Evolutionary conservation across 352 stramenopile species (phyloP).

Genomic region (Peronospora destructor): DNA sequence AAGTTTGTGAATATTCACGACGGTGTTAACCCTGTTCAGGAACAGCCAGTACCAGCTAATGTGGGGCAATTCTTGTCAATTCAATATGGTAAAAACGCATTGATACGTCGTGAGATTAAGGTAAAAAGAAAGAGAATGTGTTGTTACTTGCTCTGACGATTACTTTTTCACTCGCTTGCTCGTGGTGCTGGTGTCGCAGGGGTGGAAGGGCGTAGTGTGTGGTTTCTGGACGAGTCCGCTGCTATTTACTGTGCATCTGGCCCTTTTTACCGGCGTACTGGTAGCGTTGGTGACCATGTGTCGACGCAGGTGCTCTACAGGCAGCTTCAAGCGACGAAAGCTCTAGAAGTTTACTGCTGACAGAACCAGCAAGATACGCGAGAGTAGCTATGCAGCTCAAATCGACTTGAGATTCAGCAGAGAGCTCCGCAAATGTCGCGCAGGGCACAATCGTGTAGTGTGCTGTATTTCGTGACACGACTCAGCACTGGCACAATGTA

Average conservation of each 20-base stretch:
- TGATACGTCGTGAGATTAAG: conserved; percentile 69
- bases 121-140: conserved; percentile 20
- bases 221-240: conserved; percentile 67
- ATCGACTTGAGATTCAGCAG: too few relatives aligned
- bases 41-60: conserved; percentile 46
- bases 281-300: conserved; percentile 34
- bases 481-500: too few relatives aligned
- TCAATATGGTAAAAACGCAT: conserved; percentile 52
- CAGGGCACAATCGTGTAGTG: too few relatives aligned
- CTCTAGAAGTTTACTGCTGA: conserved; percentile 17
- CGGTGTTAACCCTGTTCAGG: conserved; percentile 35
- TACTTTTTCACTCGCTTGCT: background rate
- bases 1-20: conserved; percentile 42
- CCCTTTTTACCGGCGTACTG: conserved; percentile 33
- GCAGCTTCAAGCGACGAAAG: conserved; percentile 40
- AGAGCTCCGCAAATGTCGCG: too few relatives aligned
- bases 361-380: background rate
- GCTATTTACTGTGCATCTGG: conserved; percentile 52
- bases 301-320: conserved; percentile 24
- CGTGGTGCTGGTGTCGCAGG: conserved; percentile 27
- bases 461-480: too few relatives aligned
- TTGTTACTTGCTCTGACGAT: background rate
- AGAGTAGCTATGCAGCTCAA: background rate
- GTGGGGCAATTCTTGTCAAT: conserved; percentile 60
- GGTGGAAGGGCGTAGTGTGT: conserved; percentile 73